A percentile compares a stretch with the other conserved stretches of the same genome.
Evolutionary conservation across 495 filamentous ascomycete genomes (phyloP).

Genomic region (Hypoxylon fuscum): DNA sequence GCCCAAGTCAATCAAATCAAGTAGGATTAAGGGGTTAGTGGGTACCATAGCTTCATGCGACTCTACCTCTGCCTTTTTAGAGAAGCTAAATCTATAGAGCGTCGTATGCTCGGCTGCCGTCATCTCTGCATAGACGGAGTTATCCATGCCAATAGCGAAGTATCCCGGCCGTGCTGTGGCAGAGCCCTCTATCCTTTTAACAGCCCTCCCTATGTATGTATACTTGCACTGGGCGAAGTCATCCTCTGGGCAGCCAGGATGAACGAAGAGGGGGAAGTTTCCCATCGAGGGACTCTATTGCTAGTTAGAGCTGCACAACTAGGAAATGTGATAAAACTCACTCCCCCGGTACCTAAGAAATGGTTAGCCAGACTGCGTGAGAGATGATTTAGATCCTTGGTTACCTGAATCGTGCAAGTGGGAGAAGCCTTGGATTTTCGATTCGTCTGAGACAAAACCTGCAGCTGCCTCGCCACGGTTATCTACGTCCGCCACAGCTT

Average conservation of each 20-base stretch:
- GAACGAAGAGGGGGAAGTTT: constrained; percentile 78
- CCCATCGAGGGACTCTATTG: constrained; percentile 67
- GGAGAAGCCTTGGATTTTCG: constrained; percentile 61
- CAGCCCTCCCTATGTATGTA: constrained; percentile 57
- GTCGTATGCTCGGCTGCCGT: constrained; percentile 71
- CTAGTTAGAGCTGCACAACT: constrained; percentile 35
- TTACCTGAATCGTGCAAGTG: constrained; percentile 73
- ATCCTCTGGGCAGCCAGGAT: constrained; percentile 70
- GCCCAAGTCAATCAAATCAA: constrained; percentile 73
- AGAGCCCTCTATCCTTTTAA: constrained; percentile 58
- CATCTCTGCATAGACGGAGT: constrained; percentile 75
- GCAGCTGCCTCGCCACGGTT: constrained; percentile 70
- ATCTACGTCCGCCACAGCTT: constrained; percentile 69
- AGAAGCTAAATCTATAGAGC: constrained; percentile 75
- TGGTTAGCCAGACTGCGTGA: constrained; percentile 17
- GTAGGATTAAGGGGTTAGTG: constrained; percentile 66
- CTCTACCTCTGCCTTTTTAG: constrained; percentile 40
- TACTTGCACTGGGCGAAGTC: constrained; percentile 69
- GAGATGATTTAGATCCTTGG: neutral
- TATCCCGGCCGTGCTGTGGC: constrained; percentile 71
- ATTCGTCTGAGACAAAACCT: constrained; percentile 70
- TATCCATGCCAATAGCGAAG: constrained; percentile 69
- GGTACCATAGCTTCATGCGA: constrained; percentile 42
- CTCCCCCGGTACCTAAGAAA: constrained; percentile 65
- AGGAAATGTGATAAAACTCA: constrained; percentile 37